Percentiles rank a stretch among this genome's conserved stretches.
Evolutionary conservation across 2,329 filamentous ascomycete genomes (phyloP).

Genomic region (Salinomyces thailandicus): DNA sequence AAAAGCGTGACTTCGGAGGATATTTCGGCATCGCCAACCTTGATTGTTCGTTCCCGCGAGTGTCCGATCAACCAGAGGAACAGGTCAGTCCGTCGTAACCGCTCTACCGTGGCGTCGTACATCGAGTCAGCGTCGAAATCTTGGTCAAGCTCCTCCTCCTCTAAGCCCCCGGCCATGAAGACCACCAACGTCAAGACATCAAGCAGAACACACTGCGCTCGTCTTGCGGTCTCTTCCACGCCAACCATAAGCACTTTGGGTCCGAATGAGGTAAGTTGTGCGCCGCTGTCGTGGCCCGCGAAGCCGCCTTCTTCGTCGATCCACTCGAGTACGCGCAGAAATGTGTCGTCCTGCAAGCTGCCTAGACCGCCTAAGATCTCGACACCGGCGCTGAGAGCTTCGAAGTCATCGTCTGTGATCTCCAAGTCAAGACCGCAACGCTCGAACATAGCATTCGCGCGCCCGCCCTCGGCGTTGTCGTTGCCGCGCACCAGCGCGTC

Average conservation of each 20-base stretch:
- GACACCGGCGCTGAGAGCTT: constrained; percentile 57
- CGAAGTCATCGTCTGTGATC: constrained; percentile 71
- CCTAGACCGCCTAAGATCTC: constrained; percentile 53
- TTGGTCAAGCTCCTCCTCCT: constrained; percentile 57
- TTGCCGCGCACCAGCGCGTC: constrained; percentile 3
- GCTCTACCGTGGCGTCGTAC: constrained; percentile 58
- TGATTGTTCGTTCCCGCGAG: constrained; percentile 2
- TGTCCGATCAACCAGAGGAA: constrained; percentile 52
- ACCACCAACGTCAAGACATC: constrained; percentile 74
- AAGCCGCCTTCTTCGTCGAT: constrained; percentile 32
- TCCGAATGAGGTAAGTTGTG: constrained; percentile 49
- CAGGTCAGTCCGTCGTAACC: constrained; percentile 65
- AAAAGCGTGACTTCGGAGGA: constrained; percentile 23
- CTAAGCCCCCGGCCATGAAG: constrained; percentile 76
- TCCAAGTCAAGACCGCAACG: constrained; percentile 67
- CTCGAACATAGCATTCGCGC: constrained; percentile 69
- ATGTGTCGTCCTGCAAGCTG: constrained; percentile 39
- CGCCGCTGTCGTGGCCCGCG: constrained; percentile 24
- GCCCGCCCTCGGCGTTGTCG: constrained; percentile 36
- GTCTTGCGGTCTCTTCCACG: constrained; percentile 64
- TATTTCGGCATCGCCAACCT: constrained; percentile 3
- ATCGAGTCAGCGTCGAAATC: constrained; percentile 54
- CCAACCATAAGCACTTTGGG: constrained; percentile 63
- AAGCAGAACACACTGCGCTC: constrained; percentile 64
- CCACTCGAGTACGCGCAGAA: constrained; percentile 41